These are phyloP conservation scores for Pseudopithomyces maydicus DNA, from an alignment of 2,329 filamentous ascomycete genomes.

Conservation along the genomic window DNA sequence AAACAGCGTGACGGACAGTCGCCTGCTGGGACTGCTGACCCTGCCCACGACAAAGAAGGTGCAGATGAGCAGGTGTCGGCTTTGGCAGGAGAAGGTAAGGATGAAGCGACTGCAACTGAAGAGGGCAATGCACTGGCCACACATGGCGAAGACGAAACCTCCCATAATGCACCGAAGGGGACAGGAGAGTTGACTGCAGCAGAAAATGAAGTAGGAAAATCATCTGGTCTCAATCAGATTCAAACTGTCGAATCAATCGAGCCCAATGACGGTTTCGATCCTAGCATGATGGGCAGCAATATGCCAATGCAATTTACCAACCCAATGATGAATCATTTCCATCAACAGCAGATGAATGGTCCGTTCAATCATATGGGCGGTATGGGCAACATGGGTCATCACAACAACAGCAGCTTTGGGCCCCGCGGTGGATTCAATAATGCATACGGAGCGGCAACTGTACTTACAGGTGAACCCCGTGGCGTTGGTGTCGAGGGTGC, in stretches of 20 bases:
- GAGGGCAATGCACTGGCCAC: not conserved
- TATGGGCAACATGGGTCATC: conserved; percentile 47
- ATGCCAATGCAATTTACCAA: conserved; percentile 28
- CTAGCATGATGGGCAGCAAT: conserved; percentile 34
- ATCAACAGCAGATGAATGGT: conserved; percentile 58
- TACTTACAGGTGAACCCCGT: conserved; percentile 47
- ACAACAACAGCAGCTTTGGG: conserved; percentile 45
- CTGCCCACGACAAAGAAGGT: conserved; percentile 38
- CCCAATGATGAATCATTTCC: conserved; percentile 54
- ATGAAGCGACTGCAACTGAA: conserved; percentile 13
- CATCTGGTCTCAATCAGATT: conserved; percentile 35
- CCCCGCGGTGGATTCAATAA: conserved; percentile 53
- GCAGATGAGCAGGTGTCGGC: conserved; percentile 33
- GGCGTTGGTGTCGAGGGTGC: conserved; percentile 70
- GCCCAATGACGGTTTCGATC: conserved; percentile 26
- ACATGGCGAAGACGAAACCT: conserved; percentile 8
- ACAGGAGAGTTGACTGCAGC: conserved; percentile 20
- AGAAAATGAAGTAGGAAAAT: conserved; percentile 21
- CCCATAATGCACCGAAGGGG: conserved; percentile 15
- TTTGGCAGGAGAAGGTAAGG: conserved; percentile 38
- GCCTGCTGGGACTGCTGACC: conserved; percentile 34
- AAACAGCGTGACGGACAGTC: conserved; percentile 39
- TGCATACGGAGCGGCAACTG: conserved; percentile 44
- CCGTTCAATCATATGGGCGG: conserved; percentile 46
- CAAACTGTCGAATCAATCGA: conserved; percentile 41